Conservation (phyloP, 331 rosid species). For the Malus hybrid region DNA sequence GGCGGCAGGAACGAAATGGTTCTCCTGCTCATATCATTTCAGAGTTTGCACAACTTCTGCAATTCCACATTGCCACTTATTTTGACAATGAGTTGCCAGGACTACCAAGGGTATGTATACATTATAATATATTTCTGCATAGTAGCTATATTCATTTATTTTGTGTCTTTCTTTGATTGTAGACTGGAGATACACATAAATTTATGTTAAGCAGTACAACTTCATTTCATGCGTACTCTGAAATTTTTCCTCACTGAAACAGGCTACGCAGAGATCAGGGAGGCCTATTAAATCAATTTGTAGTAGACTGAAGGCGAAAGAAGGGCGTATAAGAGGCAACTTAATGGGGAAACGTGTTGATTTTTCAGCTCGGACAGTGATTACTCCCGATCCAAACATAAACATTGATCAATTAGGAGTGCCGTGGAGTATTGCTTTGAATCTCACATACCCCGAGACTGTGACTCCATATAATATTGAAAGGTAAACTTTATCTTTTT, state of each 20-base stretch:
- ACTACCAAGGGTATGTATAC: slow-evolving; percentile 71
- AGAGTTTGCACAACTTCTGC: slow-evolving; percentile 93
- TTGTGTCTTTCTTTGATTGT: background rate
- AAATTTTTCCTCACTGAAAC: slow-evolving; percentile 8
- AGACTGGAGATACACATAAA: too few relatives aligned
- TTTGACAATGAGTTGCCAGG: slow-evolving; percentile 97
- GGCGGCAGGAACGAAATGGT: slow-evolving; percentile 92
- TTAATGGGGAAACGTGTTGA: slow-evolving; percentile 98
- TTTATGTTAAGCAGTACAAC: background rate
- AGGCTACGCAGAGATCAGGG: slow-evolving; percentile 98
- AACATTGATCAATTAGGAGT: slow-evolving; percentile 94
- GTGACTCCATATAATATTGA: slow-evolving; percentile 98
- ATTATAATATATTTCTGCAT: background rate
- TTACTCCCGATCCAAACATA: slow-evolving; percentile 94
- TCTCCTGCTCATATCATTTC: slow-evolving; percentile 97
- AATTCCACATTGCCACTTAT: slow-evolving; percentile 94
- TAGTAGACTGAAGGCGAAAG: slow-evolving; percentile 96
- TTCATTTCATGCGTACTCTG: background rate
- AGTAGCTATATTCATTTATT: background rate
- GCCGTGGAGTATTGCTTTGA: slow-evolving; percentile 97
- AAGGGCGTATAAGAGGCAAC: slow-evolving; percentile 97
- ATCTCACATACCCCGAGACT: slow-evolving; percentile 95
- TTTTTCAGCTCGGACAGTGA: slow-evolving; percentile 97
- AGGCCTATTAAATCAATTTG: slow-evolving; percentile 97
- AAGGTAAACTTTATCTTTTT: slow-evolving; percentile 35